Evolutionary conservation across 2,329 filamentous ascomycete species (phyloP), one percentile per base, ranked within the genome.

Genomic region (Nemania serpens): DNA sequence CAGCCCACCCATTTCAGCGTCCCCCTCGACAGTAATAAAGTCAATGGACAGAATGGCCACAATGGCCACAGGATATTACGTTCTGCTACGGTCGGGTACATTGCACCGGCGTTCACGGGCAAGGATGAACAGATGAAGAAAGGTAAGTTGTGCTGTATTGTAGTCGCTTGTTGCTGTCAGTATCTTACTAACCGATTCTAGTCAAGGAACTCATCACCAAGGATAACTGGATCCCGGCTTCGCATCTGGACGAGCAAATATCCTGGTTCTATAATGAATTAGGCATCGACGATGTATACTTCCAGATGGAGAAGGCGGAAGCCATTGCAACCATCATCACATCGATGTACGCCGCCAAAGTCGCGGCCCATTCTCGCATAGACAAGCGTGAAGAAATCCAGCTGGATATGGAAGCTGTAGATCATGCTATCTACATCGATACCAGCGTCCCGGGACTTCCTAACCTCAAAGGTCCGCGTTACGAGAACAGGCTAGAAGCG

Each of bases 361-460:
- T 98, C 48, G 95, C 95, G 39, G 93, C 95, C 9, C 95, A 91
- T 75, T 92, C 94, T 37, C 88, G 95, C 59, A 91, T 96, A 75
- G 94, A 98, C 78, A 96, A 96, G 82, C 89, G 89, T 68, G 85
- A 98, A 71, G 93, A 98, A 78, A 97, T 99, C 70, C 88, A 93
- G 65, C 81, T 99, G 43, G 94, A 98, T 75, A 97, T 97, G 86
- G 95, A 99, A 78, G 92, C 92, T 20, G 81, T 84, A 61, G 95
- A 98, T 75, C 95, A 98, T 74, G 95, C 95, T 61, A 96, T 98
- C 73, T 99, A 98, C 80, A 98, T 99, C 69, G 95, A 99, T 75
- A 99, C 95, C 57, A 97, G 93, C 76, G 90, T 89, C 73, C 94
- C 95, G 15, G 95, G 95, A 67, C 82, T 91, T 69, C 91, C 88